Base-by-base conservation (phyloP, 2,329 filamentous ascomycete species). In the Pseudopyricularia javanii region DNA sequence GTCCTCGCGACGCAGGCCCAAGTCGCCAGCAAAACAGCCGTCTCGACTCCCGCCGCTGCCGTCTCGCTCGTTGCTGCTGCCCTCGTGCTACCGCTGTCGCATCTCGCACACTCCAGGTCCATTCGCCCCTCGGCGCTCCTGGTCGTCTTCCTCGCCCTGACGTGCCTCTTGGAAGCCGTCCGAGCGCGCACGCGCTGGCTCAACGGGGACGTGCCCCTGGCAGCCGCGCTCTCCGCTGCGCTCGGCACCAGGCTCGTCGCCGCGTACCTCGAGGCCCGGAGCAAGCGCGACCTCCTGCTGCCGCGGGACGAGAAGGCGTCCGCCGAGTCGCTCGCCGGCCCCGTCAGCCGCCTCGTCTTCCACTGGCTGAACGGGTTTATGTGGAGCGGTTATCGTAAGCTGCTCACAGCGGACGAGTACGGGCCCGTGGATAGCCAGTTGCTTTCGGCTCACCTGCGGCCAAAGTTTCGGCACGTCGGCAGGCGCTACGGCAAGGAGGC, bases 121-220 rank as follows among this genome's bases (percentile, higher is more conserved):
- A 63, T 62, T 0, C 62, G 70, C 1, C 73, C 74, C 0, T 77
- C 74, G 0, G 60, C 69, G 0, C 52, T 77, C 3, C 59, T 78
- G 12, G 67, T 59, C 15, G 55, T 60, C 9, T 77, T 71, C 49
- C 55, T 77, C 3, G 56, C 69, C 8, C 35, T 74, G 3, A 71
- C 70, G 1, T 56, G 73, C 0, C 57, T 77, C 1, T 64, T 76
- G 24, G 75, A 77, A 34, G 58, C 67, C 3, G 66, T 66, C 0
- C 70, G 70, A 54, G 61, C 63, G 0, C 64, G 74, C 9, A 75
- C 73, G 0, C 55, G 70, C 3, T 76, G 70, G 65, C 62, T 76
- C 55, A 55, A 54, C 52, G 56, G 8, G 33, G 33, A 20, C 24
- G 34, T 15, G 49, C 51, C 50, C 30, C 43, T 58, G 24, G 34